Conservation (phyloP, 768 basidiomycete genomes). For the Leucocoprinus leucothites region DNA sequence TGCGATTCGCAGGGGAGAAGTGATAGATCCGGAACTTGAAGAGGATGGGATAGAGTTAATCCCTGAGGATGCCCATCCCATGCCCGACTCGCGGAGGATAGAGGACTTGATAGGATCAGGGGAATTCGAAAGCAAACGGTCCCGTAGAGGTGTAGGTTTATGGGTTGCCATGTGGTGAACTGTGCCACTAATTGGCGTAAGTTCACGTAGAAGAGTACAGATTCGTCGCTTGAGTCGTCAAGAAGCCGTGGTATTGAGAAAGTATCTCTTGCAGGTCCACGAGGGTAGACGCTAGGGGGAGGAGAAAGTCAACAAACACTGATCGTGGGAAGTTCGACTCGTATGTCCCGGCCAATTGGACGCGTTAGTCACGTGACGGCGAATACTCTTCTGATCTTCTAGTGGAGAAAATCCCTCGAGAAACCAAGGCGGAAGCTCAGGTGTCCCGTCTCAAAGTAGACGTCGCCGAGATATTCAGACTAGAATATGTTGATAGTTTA, state of each 20-base stretch:
- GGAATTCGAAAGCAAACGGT: conserved; percentile 59
- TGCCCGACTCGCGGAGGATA: conserved; percentile 59
- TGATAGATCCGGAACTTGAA: conserved; percentile 34
- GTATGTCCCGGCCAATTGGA: conserved; percentile 11
- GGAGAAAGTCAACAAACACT: conserved; percentile 36
- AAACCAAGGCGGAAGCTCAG: background rate
- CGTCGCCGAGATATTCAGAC: no score
- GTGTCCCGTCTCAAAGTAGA: no score
- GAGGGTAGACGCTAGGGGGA: conserved; percentile 15
- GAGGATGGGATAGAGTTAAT: conserved; percentile 29
- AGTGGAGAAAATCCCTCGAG: no score
- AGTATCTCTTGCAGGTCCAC: conserved; percentile 14
- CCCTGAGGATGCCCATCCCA: conserved; percentile 55
- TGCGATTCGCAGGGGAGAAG: conserved; percentile 70
- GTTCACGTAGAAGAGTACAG: background rate
- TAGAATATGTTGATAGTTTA: no score
- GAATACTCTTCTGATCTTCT: no score
- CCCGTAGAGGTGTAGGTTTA: conserved; percentile 47
- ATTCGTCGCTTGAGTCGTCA: conserved; percentile 11
- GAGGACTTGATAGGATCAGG: conserved; percentile 64
- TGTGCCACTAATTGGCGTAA: conserved; percentile 11
- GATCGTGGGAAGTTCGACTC: conserved; percentile 32
- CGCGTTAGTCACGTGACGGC: conserved; percentile 43
- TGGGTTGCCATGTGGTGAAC: conserved; percentile 29
- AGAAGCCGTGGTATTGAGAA: conserved; percentile 12